Percentiles rank a stretch among this genome's conserved stretches.
Conservation (phyloP, 2,329 filamentous ascomycete species). For the Trichoderma sp. region DNA sequence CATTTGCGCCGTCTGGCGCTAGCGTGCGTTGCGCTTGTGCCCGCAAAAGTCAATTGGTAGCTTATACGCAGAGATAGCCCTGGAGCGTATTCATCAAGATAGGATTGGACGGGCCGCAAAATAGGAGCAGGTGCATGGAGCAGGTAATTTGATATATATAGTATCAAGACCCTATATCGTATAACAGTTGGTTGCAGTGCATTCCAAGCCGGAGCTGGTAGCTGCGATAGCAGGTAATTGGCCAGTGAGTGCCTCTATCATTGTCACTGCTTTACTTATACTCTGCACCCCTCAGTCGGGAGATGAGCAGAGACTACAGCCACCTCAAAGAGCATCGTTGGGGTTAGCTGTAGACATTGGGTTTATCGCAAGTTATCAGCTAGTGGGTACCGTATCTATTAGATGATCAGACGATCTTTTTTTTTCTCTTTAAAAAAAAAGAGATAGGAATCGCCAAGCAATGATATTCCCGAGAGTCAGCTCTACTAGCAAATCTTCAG, state of each 20-base stretch:
- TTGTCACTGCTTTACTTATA: too few species aligned
- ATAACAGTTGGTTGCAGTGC: background rate
- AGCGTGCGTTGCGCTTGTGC: conserved; percentile 6
- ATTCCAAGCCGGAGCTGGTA: background rate
- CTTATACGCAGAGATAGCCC: background rate
- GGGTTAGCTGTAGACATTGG: background rate
- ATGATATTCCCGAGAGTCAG: background rate
- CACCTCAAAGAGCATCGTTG: background rate
- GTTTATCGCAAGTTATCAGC: background rate
- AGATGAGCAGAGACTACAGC: background rate
- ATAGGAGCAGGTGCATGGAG: background rate
- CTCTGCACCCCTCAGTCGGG: background rate
- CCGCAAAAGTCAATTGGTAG: conserved; percentile 5
- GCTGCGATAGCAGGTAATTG: background rate
- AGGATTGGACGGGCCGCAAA: background rate
- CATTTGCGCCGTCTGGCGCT: background rate
- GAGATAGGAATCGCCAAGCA: background rate
- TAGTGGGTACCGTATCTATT: background rate
- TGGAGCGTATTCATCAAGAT: background rate
- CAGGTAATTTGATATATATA: background rate
- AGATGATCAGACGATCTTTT: background rate
- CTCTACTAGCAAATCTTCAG: background rate
- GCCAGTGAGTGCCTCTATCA: background rate
- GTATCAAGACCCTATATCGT: background rate
- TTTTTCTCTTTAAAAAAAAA: background rate